phyloP scores from a whole-genome alignment of 805 yeast genomes.

The Metschnikowia anglica region DNA sequence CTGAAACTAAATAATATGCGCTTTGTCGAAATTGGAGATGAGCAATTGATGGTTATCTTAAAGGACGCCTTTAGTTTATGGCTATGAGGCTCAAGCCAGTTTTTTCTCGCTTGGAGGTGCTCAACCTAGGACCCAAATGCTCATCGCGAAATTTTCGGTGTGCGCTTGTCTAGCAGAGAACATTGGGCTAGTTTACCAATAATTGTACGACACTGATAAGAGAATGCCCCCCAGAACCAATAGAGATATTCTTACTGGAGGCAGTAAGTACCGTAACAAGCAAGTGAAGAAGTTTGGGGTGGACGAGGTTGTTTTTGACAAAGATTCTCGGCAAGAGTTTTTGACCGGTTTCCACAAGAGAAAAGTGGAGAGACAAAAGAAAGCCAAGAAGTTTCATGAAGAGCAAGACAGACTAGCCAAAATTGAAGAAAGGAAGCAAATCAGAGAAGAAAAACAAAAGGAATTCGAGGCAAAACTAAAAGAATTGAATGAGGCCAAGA shows the following conservation, averaged over 20 bases:
- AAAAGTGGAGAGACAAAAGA: constrained; percentile 82
- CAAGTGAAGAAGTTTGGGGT: constrained; percentile 49
- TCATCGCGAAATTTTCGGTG: constrained; percentile 20
- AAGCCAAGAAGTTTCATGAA: constrained; percentile 71
- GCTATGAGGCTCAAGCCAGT: not conserved
- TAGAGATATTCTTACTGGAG: constrained; percentile 86
- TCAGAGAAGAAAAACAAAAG: constrained; percentile 68
- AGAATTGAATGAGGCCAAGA: constrained; percentile 50
- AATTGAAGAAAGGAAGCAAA: constrained; percentile 70
- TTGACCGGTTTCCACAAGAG: constrained; percentile 95
- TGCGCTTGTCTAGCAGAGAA: not conserved
- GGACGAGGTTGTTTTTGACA: constrained; percentile 83
- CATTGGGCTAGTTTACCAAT: not conserved
- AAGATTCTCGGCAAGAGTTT: constrained; percentile 74
- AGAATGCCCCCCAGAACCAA: constrained; percentile 46
- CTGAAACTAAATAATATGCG: not conserved
- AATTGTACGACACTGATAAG: constrained; percentile 1
- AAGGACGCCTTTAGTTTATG: not conserved
- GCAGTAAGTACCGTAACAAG: constrained; percentile 72
- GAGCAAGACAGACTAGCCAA: constrained; percentile 74
- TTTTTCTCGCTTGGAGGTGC: constrained; percentile 10
- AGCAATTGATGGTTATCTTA: not conserved
- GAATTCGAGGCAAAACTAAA: constrained; percentile 63
- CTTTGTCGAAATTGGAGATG: not conserved
- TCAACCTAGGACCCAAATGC: constrained; percentile 7